These are phyloP conservation scores for Podaxis sp. DNA, from an alignment of 768 basidiomycete species.

Conservation along the genomic window DNA sequence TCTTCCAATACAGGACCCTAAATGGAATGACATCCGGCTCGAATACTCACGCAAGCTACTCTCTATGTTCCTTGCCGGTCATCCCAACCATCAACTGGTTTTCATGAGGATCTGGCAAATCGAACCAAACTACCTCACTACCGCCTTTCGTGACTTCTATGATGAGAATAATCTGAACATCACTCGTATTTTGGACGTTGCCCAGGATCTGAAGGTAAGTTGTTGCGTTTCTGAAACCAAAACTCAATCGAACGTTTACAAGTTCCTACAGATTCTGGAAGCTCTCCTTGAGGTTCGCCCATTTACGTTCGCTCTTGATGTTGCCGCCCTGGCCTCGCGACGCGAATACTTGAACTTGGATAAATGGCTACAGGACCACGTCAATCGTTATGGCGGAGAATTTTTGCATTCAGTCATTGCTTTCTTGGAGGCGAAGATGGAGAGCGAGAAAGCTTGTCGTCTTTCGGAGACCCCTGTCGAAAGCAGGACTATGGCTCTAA, in stretches of 20 bases:
- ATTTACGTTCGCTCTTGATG: slow-evolving; percentile 87
- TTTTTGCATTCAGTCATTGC: slow-evolving; percentile 85
- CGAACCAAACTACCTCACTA: slow-evolving; percentile 78
- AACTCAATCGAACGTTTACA: slow-evolving; percentile 6
- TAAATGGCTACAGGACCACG: slow-evolving; percentile 93
- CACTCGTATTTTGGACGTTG: slow-evolving; percentile 90
- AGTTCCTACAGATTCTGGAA: slow-evolving; percentile 68
- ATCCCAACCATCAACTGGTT: slow-evolving; percentile 93
- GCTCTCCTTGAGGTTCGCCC: slow-evolving; percentile 87
- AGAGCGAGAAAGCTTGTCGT: slow-evolving; percentile 74
- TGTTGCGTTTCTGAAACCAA: background rate
- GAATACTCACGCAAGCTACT: slow-evolving; percentile 85
- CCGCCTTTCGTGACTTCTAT: slow-evolving; percentile 90
- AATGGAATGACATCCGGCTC: slow-evolving; percentile 85
- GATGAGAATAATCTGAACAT: slow-evolving; percentile 90
- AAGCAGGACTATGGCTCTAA: slow-evolving; percentile 81
- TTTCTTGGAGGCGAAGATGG: slow-evolving; percentile 92
- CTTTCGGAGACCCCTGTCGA: slow-evolving; percentile 77
- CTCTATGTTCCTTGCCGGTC: slow-evolving; percentile 85
- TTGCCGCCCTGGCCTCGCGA: slow-evolving; percentile 89
- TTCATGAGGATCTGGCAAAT: slow-evolving; percentile 97
- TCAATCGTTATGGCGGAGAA: slow-evolving; percentile 73
- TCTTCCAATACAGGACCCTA: slow-evolving; percentile 47
- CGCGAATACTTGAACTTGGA: slow-evolving; percentile 93
- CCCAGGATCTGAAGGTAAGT: slow-evolving; percentile 87